phyloP scores from a whole-genome alignment of 805 yeast genomes.

The Zygotorulaspora chibaensis region DNA sequence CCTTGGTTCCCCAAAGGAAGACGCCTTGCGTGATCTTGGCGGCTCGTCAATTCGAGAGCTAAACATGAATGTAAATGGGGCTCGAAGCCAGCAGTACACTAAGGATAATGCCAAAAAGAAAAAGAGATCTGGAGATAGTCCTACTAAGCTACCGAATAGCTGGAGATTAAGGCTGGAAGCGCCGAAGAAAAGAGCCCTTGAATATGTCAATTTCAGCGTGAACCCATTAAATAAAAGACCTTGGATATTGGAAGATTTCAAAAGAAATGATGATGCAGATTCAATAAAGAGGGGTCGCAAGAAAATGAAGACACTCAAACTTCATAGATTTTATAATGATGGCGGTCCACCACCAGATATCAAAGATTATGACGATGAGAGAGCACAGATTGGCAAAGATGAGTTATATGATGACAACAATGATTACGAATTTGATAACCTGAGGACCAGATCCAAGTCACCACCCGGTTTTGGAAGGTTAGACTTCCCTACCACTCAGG shows the following conservation, averaged over 20 bases:
- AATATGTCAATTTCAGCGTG: constrained; percentile 15
- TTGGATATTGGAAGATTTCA: constrained; percentile 36
- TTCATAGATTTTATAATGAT: constrained; percentile 19
- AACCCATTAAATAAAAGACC: constrained; percentile 30
- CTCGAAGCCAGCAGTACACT: background rate
- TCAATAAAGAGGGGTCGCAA: constrained; percentile 14
- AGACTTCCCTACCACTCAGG: constrained; percentile 58
- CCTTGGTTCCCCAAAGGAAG: background rate
- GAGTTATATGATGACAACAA: constrained; percentile 20
- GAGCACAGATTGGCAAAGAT: background rate
- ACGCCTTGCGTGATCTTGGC: background rate
- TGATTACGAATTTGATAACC: constrained; percentile 24
- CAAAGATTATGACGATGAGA: background rate
- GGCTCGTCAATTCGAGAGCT: constrained; percentile 1
- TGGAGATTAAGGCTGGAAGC: constrained; percentile 1
- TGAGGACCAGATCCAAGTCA: constrained; percentile 38
- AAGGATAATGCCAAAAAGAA: background rate
- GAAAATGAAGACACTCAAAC: constrained; percentile 7
- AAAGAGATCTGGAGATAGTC: background rate
- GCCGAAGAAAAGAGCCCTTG: background rate
- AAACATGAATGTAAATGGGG: background rate
- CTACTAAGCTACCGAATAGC: background rate
- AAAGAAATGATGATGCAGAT: constrained; percentile 21
- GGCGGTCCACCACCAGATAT: constrained; percentile 19
- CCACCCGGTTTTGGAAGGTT: constrained; percentile 60